Evolutionary conservation across 148 eudicot genomes (phyloP), one percentile per base, ranked within the genome.

Genomic region (Fagopyrum tataricum): DNA sequence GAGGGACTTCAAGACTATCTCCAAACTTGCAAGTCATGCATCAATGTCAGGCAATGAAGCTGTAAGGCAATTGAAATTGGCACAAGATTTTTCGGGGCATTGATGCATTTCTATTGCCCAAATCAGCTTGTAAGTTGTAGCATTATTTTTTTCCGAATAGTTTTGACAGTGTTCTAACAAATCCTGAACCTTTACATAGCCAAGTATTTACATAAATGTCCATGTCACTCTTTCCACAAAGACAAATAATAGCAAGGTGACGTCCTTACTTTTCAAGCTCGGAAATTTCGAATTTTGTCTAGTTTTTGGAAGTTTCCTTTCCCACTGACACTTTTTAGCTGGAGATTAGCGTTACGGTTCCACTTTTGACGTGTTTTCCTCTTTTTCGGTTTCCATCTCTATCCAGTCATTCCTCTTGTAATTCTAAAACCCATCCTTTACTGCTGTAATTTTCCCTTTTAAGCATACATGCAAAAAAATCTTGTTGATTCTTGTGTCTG

Each of bases 1-100:
- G 55, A 78, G 85, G 68, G 82, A 89, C 75, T 90, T 87, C 20
- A 55, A 73, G 47, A 66, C 44, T 44, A 81, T 90, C 71, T 62
- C 82, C 75, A 79, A 75, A 71, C 91, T 82, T 66, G 89, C 98
- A 24, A 74, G 73, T 24, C 72, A 70, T 72, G 98, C 91, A 70
- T 80, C 85, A 79, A 78, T 80, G 48, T 44, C 41, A 55, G 96
- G 80, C 55, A 74, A 39, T 67, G 78, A 87, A 78, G 93, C 96
- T 53, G 74, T 83, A 52, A 72, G 78, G 74, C 82, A 84, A 61
- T 43, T 42, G 15, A 64, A 43, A 39, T 31, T 64, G 69, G 39
- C 18, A 15, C 42, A 31, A 37, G 40, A 61, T 0, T 5, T 9
- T 61, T 24, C 17, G 14, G 17, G 40, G 4, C 4, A 61, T 4